phyloP scores from a whole-genome alignment of 2,329 filamentous ascomycete genomes.

The Podosphaera fusca region DNA sequence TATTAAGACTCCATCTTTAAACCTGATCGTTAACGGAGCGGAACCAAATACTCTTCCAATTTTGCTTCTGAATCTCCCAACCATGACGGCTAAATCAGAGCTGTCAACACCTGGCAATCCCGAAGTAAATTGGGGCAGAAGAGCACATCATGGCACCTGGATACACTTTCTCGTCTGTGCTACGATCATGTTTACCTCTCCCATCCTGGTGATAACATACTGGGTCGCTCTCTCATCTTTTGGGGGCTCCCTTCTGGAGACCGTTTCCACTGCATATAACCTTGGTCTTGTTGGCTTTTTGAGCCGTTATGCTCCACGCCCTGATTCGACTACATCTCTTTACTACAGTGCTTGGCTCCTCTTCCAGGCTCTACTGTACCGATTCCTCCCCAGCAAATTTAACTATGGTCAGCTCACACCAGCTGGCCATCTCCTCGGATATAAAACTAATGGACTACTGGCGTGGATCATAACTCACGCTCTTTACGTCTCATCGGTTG shows the following conservation, averaged over 20 bases:
- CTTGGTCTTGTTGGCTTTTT: slow-evolving; percentile 6
- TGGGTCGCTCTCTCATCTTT: slow-evolving; percentile 10
- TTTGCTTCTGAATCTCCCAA: too few relatives aligned
- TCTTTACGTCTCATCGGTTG: slow-evolving; percentile 12
- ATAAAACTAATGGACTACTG: slow-evolving; percentile 21
- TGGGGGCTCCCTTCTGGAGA: slow-evolving; percentile 6
- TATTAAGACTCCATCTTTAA: too few relatives aligned
- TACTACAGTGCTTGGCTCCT: slow-evolving; percentile 17
- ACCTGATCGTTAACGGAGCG: too few relatives aligned
- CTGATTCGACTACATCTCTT: slow-evolving; percentile 4
- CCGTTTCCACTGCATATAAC: slow-evolving; percentile 4
- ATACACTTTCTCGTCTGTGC: slow-evolving; percentile 9
- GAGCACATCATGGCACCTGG: slow-evolving; percentile 12
- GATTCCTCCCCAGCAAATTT: slow-evolving; percentile 15
- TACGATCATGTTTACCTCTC: slow-evolving; percentile 8
- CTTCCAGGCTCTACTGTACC: slow-evolving; percentile 17
- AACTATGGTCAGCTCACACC: slow-evolving; percentile 21
- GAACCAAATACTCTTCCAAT: too few relatives aligned
- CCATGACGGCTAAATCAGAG: too few relatives aligned
- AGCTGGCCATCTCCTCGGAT: slow-evolving; percentile 21
- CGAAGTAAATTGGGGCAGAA: slow-evolving; percentile 8
- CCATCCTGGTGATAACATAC: slow-evolving; percentile 9
- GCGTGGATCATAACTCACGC: slow-evolving; percentile 20
- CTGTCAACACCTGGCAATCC: slow-evolving; percentile 2
- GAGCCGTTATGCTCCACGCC: slow-evolving; percentile 4